phyloP scores from a whole-genome alignment of 129 eudicot species.

The carrot (Daucus carota) region DH1_v3.0 NC_030383.2:1283001-1283500 shows the following conservation, averaged over 20 bases:
- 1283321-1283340: constrained; percentile 52
- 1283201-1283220: constrained; percentile 90
- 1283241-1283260: constrained; percentile 82
- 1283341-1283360: constrained; percentile 82
- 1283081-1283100: not conserved
- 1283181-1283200: constrained; percentile 74
- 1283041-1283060: constrained; percentile 45
- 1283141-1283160: not conserved
- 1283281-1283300: constrained; percentile 83
- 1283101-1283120: not conserved
- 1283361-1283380: constrained; percentile 58
- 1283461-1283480: constrained; percentile 50
- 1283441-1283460: constrained; percentile 74
- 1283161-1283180: constrained; percentile 54
- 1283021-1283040: constrained; percentile 72
- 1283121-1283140: not conserved
- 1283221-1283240: constrained; percentile 51
- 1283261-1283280: constrained; percentile 88
- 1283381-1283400: constrained; percentile 73
- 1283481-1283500: constrained; percentile 86
- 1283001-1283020: constrained; percentile 89
- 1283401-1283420: constrained; percentile 69
- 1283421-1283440: constrained; percentile 55
- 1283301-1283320: constrained; percentile 86
- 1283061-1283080: constrained; percentile 30